These are phyloP conservation scores for Triticum urartu DNA, from an alignment of 176 grass and related monocot genomes.

Conservation along the genomic window DNA sequence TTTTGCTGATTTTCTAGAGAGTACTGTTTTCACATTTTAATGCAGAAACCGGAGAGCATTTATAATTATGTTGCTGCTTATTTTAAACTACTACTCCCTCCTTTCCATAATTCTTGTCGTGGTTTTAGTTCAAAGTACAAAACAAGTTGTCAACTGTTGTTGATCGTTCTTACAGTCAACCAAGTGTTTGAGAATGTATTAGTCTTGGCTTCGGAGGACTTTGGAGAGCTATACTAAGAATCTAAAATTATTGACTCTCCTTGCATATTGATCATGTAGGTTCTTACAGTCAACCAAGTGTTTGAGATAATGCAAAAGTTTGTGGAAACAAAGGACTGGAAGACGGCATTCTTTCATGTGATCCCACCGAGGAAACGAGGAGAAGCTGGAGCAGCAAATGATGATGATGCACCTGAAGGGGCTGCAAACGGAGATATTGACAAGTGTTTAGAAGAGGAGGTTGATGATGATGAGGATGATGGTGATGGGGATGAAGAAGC, in stretches of 20 bases:
- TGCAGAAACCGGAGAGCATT: neutral
- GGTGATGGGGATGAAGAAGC: slow-evolving; percentile 22
- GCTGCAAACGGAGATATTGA: neutral
- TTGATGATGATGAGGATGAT: slow-evolving; percentile 15
- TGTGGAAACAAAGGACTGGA: slow-evolving; percentile 89
- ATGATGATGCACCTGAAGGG: slow-evolving; percentile 1
- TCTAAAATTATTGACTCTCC: neutral
- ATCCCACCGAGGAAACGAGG: slow-evolving; percentile 82
- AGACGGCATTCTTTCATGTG: slow-evolving; percentile 84
- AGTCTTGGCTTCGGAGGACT: neutral
- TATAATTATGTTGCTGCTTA: neutral
- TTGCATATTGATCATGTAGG: slow-evolving; percentile 37
- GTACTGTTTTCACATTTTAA: neutral
- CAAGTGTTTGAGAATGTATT: slow-evolving; percentile 69
- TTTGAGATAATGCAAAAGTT: slow-evolving; percentile 97
- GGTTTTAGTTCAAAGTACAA: too few relatives aligned
- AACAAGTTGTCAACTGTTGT: neutral
- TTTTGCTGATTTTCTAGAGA: neutral
- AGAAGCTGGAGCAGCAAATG: slow-evolving; percentile 37
- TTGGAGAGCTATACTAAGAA: neutral
- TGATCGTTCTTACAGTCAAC: slow-evolving; percentile 81
- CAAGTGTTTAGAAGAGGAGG: slow-evolving; percentile 15
- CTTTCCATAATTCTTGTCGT: too few relatives aligned
- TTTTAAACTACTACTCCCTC: neutral
- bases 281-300: slow-evolving; percentile 96